These are phyloP conservation scores for Fusarium chaquense DNA, from an alignment of 2,329 filamentous ascomycete species.

Conservation along the genomic window DNA sequence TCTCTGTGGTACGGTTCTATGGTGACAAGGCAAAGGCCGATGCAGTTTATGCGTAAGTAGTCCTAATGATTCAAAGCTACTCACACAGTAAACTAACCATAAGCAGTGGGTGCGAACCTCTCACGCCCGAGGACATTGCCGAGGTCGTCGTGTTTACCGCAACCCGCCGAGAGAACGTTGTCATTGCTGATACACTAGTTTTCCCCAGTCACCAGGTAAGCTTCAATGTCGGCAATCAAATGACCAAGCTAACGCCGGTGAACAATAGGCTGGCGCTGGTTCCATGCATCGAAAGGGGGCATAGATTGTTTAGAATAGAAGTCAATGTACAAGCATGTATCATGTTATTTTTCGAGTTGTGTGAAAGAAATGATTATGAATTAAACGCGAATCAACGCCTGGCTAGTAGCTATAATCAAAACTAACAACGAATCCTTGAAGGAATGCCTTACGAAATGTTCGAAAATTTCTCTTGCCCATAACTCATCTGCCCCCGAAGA, in stretches of 20 bases:
- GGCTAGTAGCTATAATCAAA: not conserved
- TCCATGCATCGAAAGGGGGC: conserved; percentile 49
- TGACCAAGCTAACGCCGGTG: conserved; percentile 7
- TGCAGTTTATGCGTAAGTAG: conserved; percentile 82
- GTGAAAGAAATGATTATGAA: not conserved
- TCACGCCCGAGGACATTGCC: conserved; percentile 91
- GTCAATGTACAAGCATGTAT: not conserved
- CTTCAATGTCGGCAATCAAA: not conserved
- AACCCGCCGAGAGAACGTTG: conserved; percentile 87
- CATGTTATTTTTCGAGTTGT: not conserved
- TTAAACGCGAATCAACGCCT: not conserved
- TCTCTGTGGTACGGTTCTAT: conserved; percentile 87
- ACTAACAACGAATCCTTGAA: not conserved
- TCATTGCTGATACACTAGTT: conserved; percentile 86
- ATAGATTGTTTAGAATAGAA: conserved; percentile 13
- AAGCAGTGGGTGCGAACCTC: conserved; percentile 77
- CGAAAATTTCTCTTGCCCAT: conserved; percentile 58
- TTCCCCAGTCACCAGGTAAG: conserved; percentile 89
- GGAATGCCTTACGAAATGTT: conserved; percentile 48
- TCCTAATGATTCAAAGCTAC: not conserved
- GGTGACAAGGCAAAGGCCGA: conserved; percentile 91
- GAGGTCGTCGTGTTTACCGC: conserved; percentile 90
- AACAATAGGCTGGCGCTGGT: conserved; percentile 50
- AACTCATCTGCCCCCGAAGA: conserved; percentile 50
- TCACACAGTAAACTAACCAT: conserved; percentile 7